Evolutionary conservation across 768 basidiomycete genomes (phyloP).

Genomic region (Calocybe indica): DNA sequence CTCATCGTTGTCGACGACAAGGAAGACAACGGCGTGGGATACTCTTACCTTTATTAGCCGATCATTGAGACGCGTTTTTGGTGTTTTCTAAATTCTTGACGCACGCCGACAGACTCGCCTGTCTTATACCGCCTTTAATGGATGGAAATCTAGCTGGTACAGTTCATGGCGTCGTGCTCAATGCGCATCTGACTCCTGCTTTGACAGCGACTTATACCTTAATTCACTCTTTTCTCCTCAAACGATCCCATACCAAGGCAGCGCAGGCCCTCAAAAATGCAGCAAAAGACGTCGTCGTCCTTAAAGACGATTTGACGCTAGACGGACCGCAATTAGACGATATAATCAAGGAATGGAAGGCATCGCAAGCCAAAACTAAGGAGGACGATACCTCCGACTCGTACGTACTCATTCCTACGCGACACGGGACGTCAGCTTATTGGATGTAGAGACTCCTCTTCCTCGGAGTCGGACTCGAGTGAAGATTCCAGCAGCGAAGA

Average conservation of each 20-base stretch:
- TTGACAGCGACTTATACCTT: constrained; percentile 66
- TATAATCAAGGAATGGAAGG: constrained; percentile 64
- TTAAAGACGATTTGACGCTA: constrained; percentile 46
- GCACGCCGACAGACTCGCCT: neutral
- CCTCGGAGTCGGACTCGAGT: constrained; percentile 16
- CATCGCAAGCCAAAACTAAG: constrained; percentile 17
- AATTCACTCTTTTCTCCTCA: constrained; percentile 67
- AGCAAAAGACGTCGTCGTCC: constrained; percentile 51
- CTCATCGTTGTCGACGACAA: constrained; percentile 27
- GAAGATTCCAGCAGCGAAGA: constrained; percentile 15
- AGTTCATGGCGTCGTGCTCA: constrained; percentile 8
- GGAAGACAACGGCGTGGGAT: constrained; percentile 20
- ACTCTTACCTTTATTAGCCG: neutral
- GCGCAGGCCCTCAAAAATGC: constrained; percentile 73
- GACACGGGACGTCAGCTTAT: too few species aligned
- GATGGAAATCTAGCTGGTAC: constrained; percentile 51
- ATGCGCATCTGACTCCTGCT: constrained; percentile 4
- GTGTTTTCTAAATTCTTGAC: neutral
- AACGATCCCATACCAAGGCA: constrained; percentile 61
- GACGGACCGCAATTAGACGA: constrained; percentile 55
- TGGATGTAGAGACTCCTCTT: constrained; percentile 1
- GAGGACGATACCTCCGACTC: constrained; percentile 10
- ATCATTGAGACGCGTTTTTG: constrained; percentile 1
- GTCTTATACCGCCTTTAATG: constrained; percentile 21
- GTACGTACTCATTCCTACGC: constrained; percentile 8